These are phyloP conservation scores for Trichosporon asahii DNA, from an alignment of 1,284 basidiomycete species.

Conservation along the genomic window DNA sequence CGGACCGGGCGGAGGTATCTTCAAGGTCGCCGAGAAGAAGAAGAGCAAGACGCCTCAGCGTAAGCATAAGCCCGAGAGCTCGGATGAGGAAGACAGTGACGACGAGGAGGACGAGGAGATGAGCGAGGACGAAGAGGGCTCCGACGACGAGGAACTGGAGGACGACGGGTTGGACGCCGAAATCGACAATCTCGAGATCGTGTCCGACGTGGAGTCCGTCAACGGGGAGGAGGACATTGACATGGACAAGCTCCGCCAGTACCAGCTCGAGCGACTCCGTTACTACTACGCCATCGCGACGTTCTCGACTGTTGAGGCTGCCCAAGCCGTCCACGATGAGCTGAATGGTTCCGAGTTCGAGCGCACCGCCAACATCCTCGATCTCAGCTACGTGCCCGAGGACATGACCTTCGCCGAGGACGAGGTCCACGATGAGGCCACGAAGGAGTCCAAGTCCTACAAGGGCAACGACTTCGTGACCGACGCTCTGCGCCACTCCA, in stretches of 20 bases:
- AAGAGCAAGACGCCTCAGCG: constrained; percentile 23
- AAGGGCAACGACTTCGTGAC: constrained; percentile 89
- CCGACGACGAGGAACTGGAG: constrained; percentile 10
- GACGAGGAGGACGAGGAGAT: background rate
- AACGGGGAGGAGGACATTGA: constrained; percentile 64
- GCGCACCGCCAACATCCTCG: constrained; percentile 92
- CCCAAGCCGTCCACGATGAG: constrained; percentile 77
- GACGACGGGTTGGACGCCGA: constrained; percentile 27
- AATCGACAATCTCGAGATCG: constrained; percentile 38
- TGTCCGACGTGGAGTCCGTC: constrained; percentile 42
- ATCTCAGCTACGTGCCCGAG: constrained; percentile 89
- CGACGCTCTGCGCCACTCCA: constrained; percentile 95
- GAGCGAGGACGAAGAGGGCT: constrained; percentile 3
- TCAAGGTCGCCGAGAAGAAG: constrained; percentile 48
- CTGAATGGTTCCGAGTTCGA: constrained; percentile 95
- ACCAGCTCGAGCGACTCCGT: constrained; percentile 91
- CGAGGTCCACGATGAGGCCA: constrained; percentile 74
- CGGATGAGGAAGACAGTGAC: constrained; percentile 6
- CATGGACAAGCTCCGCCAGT: constrained; percentile 81
- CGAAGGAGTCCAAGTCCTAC: constrained; percentile 65
- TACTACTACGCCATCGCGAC: constrained; percentile 97
- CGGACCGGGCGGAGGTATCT: constrained; percentile 85
- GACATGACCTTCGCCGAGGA: constrained; percentile 85
- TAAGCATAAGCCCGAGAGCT: background rate
- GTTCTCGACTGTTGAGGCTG: constrained; percentile 75